Conservation (phyloP, 116 monocot species). For the Cymodocea nodosa region DNA sequence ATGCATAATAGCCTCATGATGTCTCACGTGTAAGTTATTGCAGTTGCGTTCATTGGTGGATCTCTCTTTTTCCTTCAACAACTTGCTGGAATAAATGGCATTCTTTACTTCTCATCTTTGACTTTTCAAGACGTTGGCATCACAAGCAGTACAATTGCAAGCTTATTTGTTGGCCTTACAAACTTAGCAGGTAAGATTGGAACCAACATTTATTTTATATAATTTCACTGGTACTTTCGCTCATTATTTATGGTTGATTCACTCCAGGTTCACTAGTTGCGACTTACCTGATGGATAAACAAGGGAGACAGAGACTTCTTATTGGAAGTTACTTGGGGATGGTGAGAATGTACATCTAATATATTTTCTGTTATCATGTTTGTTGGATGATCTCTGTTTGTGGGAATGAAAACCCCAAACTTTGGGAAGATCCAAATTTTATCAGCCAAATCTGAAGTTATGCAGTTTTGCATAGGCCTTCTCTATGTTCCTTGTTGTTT, state of each 20-base stretch:
- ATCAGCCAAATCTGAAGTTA: too few relatives aligned
- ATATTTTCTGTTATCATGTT: not conserved
- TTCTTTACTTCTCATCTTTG: constrained; percentile 88
- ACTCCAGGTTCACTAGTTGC: constrained; percentile 66
- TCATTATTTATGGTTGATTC: not conserved
- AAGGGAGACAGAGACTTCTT: constrained; percentile 65
- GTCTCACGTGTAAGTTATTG: not conserved
- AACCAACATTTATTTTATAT: not conserved
- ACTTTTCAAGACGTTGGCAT: constrained; percentile 85
- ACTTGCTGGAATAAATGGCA: constrained; percentile 92
- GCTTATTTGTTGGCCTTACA: constrained; percentile 79
- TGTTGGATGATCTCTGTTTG: too few relatives aligned
- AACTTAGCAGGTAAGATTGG: constrained; percentile 54
- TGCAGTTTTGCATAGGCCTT: constrained; percentile 34
- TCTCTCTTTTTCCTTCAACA: constrained; percentile 87
- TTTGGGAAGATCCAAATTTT: too few relatives aligned
- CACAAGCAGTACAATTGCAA: constrained; percentile 58
- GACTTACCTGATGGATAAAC: constrained; percentile 72
- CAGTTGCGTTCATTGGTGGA: constrained; percentile 92
- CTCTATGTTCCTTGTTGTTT: constrained; percentile 79
- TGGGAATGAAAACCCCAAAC: too few relatives aligned
- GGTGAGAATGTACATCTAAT: constrained; percentile 25
- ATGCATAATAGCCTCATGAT: not conserved
- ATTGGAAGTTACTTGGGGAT: constrained; percentile 87
- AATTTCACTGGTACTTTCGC: too few relatives aligned